These are phyloP conservation scores for Rhodomyrtus tomentosa DNA, from an alignment of 345 rosid species.

Conservation along the genomic window DNA sequence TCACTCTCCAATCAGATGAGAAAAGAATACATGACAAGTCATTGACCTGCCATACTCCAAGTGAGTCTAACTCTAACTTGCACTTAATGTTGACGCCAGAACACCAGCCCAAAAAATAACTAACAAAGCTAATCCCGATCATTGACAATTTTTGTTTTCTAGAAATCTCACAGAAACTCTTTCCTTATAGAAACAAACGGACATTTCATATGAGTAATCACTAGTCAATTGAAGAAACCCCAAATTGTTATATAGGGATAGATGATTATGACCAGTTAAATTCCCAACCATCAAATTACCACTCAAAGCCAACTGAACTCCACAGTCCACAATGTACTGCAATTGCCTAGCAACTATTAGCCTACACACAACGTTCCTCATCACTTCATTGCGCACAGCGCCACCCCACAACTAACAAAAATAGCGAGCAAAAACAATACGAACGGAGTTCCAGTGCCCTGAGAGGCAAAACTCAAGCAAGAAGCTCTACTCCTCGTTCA, in stretches of 20 bases:
- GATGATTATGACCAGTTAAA: background rate
- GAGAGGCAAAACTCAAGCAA: background rate
- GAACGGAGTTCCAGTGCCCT: background rate
- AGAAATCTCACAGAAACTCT: background rate
- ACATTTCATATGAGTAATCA: background rate
- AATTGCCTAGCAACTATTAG: background rate
- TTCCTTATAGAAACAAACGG: background rate
- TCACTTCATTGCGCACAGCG: background rate
- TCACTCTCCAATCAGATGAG: background rate
- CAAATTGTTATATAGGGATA: background rate
- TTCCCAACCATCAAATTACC: background rate
- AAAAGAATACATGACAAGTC: background rate
- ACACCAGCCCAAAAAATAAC: background rate
- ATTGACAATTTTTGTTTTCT: too few relatives aligned
- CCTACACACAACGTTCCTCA: background rate
- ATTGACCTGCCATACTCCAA: background rate
- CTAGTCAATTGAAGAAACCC: background rate
- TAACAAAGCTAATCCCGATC: background rate
- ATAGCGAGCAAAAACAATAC: background rate
- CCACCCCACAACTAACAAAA: background rate
- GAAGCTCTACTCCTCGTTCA: background rate
- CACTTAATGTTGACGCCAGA: background rate
- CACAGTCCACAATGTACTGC: background rate
- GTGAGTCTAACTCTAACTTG: background rate
- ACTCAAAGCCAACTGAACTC: background rate